A percentile compares a stretch with the other conserved stretches of the same genome.
Conservation (phyloP, 2,329 filamentous ascomycete genomes). For the Diaporthe sp. region DNA sequence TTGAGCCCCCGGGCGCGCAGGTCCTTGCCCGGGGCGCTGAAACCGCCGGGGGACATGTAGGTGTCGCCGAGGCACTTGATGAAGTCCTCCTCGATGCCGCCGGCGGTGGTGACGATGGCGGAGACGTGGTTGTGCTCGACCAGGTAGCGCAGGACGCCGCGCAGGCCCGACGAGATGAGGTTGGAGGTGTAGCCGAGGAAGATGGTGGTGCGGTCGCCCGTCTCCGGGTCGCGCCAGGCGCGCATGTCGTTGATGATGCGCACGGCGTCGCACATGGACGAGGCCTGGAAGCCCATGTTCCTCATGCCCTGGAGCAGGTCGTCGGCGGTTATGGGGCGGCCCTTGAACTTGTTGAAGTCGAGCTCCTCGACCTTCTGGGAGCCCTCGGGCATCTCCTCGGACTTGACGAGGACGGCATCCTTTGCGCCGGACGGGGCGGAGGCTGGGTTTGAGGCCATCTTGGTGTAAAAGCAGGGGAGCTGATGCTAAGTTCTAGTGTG, state of each 20-base stretch:
- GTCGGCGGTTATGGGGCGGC: constrained; percentile 83
- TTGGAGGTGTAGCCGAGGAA: constrained; percentile 99
- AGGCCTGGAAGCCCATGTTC: constrained; percentile 82
- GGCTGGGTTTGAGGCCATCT: constrained; percentile 53
- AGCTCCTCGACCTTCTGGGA: constrained; percentile 89
- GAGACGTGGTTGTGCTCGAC: constrained; percentile 94
- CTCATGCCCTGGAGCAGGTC: constrained; percentile 87
- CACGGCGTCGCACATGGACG: constrained; percentile 86
- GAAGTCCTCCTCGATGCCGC: constrained; percentile 96
- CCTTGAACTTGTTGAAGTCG: constrained; percentile 88
- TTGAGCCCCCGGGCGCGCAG: constrained; percentile 91
- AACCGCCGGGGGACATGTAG: constrained; percentile 82
- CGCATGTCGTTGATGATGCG: constrained; percentile 97
- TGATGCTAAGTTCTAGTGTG: neutral
- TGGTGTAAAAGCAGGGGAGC: neutral
- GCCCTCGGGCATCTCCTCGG: constrained; percentile 83
- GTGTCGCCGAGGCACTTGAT: constrained; percentile 98
- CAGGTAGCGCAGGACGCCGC: constrained; percentile 91
- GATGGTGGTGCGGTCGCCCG: constrained; percentile 86
- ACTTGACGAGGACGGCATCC: constrained; percentile 87
- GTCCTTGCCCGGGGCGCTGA: constrained; percentile 81
- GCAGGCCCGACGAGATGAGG: constrained; percentile 93
- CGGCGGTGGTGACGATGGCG: constrained; percentile 94
- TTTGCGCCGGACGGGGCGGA: constrained; percentile 74
- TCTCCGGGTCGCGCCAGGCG: constrained; percentile 85